These are phyloP conservation scores for Cinchona pubescens DNA, from an alignment of 257 asterid genomes.

Conservation along the genomic window DNA sequence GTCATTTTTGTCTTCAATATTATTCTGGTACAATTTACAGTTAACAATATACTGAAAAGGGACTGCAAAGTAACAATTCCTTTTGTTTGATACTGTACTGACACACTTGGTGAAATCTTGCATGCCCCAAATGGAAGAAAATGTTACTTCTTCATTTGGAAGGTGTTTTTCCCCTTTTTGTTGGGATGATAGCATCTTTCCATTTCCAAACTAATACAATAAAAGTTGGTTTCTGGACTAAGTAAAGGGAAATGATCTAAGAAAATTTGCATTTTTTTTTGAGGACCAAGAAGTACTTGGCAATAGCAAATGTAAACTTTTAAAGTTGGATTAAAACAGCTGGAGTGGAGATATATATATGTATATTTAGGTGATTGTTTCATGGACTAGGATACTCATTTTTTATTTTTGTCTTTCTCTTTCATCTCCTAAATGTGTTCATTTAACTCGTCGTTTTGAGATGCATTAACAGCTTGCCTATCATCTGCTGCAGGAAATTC, in stretches of 20 bases:
- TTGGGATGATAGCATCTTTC: not conserved
- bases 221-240: not conserved
- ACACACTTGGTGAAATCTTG: not conserved
- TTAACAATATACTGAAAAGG: not conserved
- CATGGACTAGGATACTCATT: not conserved
- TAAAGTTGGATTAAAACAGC: not conserved
- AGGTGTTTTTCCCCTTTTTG: not conserved
- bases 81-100: not conserved
- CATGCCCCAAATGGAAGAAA: not conserved
- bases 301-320: not conserved
- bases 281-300: not conserved
- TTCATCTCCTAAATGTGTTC: not conserved
- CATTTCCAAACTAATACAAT: not conserved
- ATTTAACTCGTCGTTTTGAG: not conserved
- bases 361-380: not conserved
- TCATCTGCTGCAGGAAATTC: conserved; percentile 2
- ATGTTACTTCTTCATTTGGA: not conserved
- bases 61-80: not conserved
- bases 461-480: not conserved
- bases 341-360: not conserved
- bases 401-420: no score
- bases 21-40: not conserved
- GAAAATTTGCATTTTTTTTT: not conserved
- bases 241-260: not conserved
- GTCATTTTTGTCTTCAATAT: not conserved